phyloP scores from a whole-genome alignment of 2,329 filamentous ascomycete genomes.

The Atkinsonella texensis region DNA sequence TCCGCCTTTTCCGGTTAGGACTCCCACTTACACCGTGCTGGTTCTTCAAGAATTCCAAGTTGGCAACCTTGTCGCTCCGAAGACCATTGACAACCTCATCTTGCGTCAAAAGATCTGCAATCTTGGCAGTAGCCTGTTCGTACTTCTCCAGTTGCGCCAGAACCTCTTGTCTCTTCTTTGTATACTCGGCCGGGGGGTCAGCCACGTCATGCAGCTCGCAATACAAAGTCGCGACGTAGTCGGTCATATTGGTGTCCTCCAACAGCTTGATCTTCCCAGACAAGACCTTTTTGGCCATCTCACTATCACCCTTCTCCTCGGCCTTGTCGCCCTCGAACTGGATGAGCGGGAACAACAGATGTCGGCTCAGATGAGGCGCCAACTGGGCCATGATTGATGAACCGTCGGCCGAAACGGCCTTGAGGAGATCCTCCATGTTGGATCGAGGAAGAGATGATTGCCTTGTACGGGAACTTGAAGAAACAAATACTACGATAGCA shows the following conservation, averaged over 20 bases:
- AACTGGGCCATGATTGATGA: slow-evolving; percentile 80
- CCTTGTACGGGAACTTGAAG: no score
- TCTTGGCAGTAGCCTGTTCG: slow-evolving; percentile 79
- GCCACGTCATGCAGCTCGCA: slow-evolving; percentile 75
- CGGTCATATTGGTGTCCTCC: slow-evolving; percentile 97
- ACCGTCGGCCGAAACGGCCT: slow-evolving; percentile 49
- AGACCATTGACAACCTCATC: slow-evolving; percentile 85
- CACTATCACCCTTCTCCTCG: slow-evolving; percentile 54
- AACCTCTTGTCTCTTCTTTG: slow-evolving; percentile 80
- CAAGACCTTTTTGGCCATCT: slow-evolving; percentile 55
- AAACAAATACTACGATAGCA: no score
- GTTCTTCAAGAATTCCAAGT: slow-evolving; percentile 96
- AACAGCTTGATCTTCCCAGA: slow-evolving; percentile 87
- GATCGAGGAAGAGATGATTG: not conserved
- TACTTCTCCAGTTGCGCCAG: slow-evolving; percentile 70
- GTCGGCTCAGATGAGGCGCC: slow-evolving; percentile 84
- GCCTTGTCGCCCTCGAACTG: slow-evolving; percentile 81
- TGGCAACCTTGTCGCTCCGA: slow-evolving; percentile 93
- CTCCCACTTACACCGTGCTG: slow-evolving; percentile 63
- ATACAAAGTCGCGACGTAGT: slow-evolving; percentile 89
- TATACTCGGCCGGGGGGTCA: slow-evolving; percentile 71
- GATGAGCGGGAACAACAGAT: slow-evolving; percentile 91
- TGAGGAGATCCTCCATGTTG: slow-evolving; percentile 30
- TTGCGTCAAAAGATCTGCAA: slow-evolving; percentile 73
- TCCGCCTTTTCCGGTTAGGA: not conserved